phyloP scores from a whole-genome alignment of 148 eudicot species.

The Spergularia marina region DNA sequence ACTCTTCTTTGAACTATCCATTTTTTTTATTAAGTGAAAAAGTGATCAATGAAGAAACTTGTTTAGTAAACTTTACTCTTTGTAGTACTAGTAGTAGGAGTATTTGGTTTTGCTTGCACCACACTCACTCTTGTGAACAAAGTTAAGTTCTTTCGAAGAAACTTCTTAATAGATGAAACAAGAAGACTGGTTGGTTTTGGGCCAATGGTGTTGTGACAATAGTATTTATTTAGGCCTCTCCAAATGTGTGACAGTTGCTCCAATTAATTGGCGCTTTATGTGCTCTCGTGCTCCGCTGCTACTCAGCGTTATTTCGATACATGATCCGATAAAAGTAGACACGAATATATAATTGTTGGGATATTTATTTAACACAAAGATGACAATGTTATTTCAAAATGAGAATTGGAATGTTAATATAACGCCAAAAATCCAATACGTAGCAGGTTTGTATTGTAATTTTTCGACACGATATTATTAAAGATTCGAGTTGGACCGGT shows the following conservation, averaged over 20 bases:
- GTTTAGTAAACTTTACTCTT: neutral
- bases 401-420: no score
- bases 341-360: no score
- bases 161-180: neutral
- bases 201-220: neutral
- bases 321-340: no score
- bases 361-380: no score
- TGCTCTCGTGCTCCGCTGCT: neutral
- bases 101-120: conserved; percentile 6
- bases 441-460: neutral
- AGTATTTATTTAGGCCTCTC: no score
- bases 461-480: neutral
- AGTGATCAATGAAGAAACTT: neutral
- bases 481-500: no score
- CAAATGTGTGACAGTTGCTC: neutral
- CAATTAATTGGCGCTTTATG: neutral
- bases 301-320: no score
- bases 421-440: no score
- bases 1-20: conserved; percentile 15
- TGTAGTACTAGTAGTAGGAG: no score
- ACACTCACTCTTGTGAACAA: conserved; percentile 1
- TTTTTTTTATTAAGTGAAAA: neutral
- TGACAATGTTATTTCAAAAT: no score
- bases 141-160: conserved; percentile 14
- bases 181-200: neutral